phyloP scores from a whole-genome alignment of 176 grass and related monocot genomes.

The Luzula sylvatica region DNA sequence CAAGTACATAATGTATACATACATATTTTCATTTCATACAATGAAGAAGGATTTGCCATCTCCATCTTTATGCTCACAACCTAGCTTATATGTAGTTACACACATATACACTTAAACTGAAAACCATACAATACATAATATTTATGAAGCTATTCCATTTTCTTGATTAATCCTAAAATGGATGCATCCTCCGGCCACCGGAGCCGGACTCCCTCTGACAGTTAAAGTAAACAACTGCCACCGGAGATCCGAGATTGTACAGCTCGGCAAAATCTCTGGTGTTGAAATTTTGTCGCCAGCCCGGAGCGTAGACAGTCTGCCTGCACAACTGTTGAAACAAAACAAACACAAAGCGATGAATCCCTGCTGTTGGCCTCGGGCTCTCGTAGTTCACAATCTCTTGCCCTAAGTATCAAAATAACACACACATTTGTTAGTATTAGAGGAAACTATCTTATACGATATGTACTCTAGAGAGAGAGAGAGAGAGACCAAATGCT shows the following conservation, averaged over 20 bases:
- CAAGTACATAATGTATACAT: too few relatives aligned
- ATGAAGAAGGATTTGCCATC: too few relatives aligned
- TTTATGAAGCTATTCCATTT: neutral
- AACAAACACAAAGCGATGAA: constrained; percentile 62
- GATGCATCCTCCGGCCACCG: constrained; percentile 40
- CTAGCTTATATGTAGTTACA: too few relatives aligned
- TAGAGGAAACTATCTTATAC: neutral
- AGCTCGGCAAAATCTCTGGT: constrained; percentile 58
- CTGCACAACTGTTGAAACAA: constrained; percentile 51
- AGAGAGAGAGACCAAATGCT: constrained; percentile 30
- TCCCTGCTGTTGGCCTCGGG: constrained; percentile 43
- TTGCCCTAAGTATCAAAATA: constrained; percentile 23
- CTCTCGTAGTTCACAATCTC: constrained; percentile 51
- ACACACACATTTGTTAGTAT: neutral
- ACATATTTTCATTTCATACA: too few relatives aligned
- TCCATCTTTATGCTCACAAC: too few relatives aligned
- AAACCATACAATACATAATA: too few relatives aligned
- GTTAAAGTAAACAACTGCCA: constrained; percentile 57
- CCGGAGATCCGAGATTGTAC: constrained; percentile 48
- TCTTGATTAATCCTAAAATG: neutral
- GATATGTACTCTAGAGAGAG: neutral
- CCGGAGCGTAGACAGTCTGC: constrained; percentile 45
- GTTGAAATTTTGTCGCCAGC: constrained; percentile 62
- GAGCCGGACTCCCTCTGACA: constrained; percentile 75
- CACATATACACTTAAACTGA: too few relatives aligned